Evolutionary conservation across 768 basidiomycete species (phyloP).

Genomic region (Boletus pseudopeckii): DNA sequence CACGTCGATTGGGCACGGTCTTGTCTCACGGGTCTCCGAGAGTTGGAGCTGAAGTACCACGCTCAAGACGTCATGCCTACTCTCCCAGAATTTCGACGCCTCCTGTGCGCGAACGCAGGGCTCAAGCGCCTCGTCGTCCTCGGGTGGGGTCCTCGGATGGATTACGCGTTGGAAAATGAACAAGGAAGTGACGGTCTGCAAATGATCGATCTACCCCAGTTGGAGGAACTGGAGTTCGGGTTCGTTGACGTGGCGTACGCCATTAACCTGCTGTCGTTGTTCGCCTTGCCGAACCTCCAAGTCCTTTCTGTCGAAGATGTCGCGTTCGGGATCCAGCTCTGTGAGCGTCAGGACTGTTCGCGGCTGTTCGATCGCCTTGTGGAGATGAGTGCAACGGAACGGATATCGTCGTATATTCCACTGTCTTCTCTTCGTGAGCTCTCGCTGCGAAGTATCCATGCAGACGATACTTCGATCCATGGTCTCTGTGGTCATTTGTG

Average conservation of each 20-base stretch:
- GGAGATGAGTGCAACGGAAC: neutral
- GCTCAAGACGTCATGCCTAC: constrained; percentile 55
- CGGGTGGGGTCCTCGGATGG: constrained; percentile 50
- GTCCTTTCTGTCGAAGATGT: constrained; percentile 47
- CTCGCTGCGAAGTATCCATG: constrained; percentile 10
- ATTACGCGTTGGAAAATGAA: neutral
- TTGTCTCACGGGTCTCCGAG: constrained; percentile 40
- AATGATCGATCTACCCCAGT: constrained; percentile 27
- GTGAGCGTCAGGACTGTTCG: constrained; percentile 35
- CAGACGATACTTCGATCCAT: neutral
- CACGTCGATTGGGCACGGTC: constrained; percentile 52
- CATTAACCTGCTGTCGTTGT: constrained; percentile 35
- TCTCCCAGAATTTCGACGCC: constrained; percentile 41
- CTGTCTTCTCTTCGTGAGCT: constrained; percentile 8
- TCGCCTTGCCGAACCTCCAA: constrained; percentile 38
- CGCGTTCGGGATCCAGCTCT: constrained; percentile 35
- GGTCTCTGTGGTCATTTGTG: constrained; percentile 3
- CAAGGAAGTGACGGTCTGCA: neutral
- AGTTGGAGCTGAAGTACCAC: constrained; percentile 54
- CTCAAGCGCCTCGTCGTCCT: constrained; percentile 45
- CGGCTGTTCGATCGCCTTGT: constrained; percentile 36
- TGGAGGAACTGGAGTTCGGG: constrained; percentile 40
- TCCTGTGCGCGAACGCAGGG: constrained; percentile 38
- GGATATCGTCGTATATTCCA: neutral
- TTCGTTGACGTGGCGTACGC: constrained; percentile 42